Evolutionary conservation across 1,284 basidiomycete genomes (phyloP), one percentile per base, ranked within the genome.

Genomic region (Ustilago crameri): DNA sequence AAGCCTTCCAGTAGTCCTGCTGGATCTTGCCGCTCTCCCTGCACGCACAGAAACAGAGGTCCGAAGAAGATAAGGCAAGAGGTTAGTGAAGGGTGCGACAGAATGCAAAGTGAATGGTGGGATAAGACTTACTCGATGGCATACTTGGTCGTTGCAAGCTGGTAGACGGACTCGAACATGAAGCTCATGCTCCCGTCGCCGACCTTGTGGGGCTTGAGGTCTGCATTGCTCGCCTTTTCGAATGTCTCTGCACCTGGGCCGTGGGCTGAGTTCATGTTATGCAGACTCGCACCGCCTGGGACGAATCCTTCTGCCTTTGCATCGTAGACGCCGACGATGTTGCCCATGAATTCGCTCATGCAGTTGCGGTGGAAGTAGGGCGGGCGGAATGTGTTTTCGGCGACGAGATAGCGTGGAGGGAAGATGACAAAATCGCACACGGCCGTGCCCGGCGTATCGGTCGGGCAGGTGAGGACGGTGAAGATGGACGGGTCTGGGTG

Each of bases 371-470:
- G 70, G 52, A 73, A 73, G 65, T 73, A 73, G 17, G 70, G 70
- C 9, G 70, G 70, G 1, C 70, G 58, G 56, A 73, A 73, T 2
- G 70, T 73, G 49, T 60, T 26, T n/a, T 68, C 56, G 2, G 63
- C 64, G 12, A 73, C 70, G 14, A 69, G 46, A 59, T 65, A 73
- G 9, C 70, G 57, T 3, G 70, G 65, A 14, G 70, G 65, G 58
- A 73, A 73, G 52, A 73, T 73, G 43, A 74, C 70, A 74, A 82
- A 75, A 65, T 76, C 74, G 59, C 62, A 58, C 49, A 73, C 41
- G 43, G 89, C 12, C 87, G 89, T 79, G 88, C 89, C 76, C 87
- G 87, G 81, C 88, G 89, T 80, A 89, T 89, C 79, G 43, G 58
- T 45, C 20, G 67, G 74, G 20, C 52, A 69, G 12, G 74, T 76